Conservation (phyloP, 257 asterid genomes). For the Solanum bulbocastanum region DNA sequence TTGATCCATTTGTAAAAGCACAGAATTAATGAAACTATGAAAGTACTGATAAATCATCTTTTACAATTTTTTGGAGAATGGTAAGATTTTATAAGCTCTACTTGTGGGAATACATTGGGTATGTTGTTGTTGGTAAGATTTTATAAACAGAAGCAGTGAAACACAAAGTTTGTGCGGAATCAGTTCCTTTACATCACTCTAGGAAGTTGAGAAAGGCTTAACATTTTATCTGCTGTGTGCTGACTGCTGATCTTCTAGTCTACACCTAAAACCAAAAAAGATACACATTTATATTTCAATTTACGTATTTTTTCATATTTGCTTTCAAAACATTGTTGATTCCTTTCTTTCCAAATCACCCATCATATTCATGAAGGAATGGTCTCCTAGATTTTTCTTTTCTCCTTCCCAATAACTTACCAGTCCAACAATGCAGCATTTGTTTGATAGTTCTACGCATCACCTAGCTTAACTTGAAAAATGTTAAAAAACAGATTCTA, state of each 20-base stretch:
- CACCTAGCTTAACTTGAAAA: neutral
- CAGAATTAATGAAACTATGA: neutral
- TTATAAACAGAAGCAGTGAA: neutral
- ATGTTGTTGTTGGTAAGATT: neutral
- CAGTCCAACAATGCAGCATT: neutral
- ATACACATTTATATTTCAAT: neutral
- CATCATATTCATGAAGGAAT: neutral
- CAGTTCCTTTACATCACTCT: neutral
- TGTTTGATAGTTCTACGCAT: neutral
- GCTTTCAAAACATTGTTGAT: neutral
- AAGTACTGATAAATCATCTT: neutral
- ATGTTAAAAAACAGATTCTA: neutral
- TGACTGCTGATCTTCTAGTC: neutral
- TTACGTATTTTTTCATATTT: neutral
- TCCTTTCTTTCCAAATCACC: neutral
- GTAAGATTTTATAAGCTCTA: neutral
- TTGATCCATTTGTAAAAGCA: neutral
- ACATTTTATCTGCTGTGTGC: neutral
- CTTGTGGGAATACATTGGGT: neutral
- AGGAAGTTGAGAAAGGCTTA: neutral
- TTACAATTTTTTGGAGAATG: neutral
- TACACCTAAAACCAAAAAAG: neutral
- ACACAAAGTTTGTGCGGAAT: neutral
- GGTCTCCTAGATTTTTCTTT: neutral
- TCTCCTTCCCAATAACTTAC: neutral